Conservation (phyloP, 805 yeast genomes). For the Metschnikowia sp. region DNA sequence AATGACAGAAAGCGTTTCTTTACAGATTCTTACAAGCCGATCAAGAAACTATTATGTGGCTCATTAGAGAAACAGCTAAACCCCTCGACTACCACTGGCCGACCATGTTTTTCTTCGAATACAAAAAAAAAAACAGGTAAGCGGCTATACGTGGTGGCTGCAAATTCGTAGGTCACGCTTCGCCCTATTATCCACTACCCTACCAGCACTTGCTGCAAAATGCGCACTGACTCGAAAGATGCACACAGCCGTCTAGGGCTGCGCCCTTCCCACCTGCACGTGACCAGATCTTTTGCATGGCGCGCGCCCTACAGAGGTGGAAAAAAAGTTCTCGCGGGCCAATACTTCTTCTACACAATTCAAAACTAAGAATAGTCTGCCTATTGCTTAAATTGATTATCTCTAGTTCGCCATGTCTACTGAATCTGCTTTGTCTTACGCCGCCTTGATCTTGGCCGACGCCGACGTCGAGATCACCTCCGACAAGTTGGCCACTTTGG, state of each 20-base stretch:
- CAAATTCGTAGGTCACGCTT: too few relatives aligned
- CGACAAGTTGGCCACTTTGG: conserved; percentile 43
- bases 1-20: too few relatives aligned
- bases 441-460: conserved; percentile 49
- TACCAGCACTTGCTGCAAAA: neutral
- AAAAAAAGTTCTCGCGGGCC: conserved; percentile 9
- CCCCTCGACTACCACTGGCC: too few relatives aligned
- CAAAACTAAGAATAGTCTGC: conserved; percentile 49
- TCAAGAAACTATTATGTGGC: too few relatives aligned
- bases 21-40: too few relatives aligned
- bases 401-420: conserved; percentile 47
- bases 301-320: neutral
- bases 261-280: conserved; percentile 16
- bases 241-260: conserved; percentile 1
- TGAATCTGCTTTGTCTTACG: conserved; percentile 49
- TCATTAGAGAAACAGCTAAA: too few relatives aligned
- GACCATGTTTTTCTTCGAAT: too few relatives aligned
- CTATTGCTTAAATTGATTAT: conserved; percentile 47
- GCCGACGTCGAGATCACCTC: conserved; percentile 44
- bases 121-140: too few relatives aligned
- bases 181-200: neutral
- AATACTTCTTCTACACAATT: conserved; percentile 11
- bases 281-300: conserved; percentile 4
- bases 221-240: neutral
- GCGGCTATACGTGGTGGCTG: too few relatives aligned